Base-by-base conservation (phyloP, 1,284 basidiomycete species). In the Microbotryum lychnidis-dioicae region DNA sequence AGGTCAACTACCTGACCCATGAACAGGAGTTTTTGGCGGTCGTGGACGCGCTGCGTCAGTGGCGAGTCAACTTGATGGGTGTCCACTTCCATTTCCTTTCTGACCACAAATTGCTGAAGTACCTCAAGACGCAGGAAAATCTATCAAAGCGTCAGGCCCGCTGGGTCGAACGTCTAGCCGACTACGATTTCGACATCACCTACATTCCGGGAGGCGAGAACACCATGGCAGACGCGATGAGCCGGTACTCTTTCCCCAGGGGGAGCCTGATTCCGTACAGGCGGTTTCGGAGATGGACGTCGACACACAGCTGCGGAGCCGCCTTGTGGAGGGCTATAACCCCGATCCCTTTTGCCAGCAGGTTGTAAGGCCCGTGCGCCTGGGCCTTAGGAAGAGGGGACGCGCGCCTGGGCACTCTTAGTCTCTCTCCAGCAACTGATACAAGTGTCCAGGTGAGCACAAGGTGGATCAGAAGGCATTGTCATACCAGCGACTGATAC, bases 21-120 rank as follows among this genome's bases (percentile, higher is more conserved):
- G 50, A 65, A 51, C 56, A 65, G 57, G 59, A 68, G 50, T 25
- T 68, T 4, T 50, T 68, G 3, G 62, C 62, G 9, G 50, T 68
- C 7, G 58, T 65, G n/a, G 54, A 55, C 20, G 42, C 64, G 25
- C 56, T 60, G 31, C 50, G 56, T 29, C 51, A 58, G 42, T 67
- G 63, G 61, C 33, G 48, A 21, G 44, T 54, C 4, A 54, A 67
- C 23, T 31, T 67, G n/a, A 29, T 60, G 4, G 77, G 77, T 0
- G 49, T 61, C 0, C 69, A 58, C 0, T 74, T 80, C 48, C 51
- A 57, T 0, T 67, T 80, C 1, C 74, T 73, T 52, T 78, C 77
- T 0, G 76, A 80, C 61, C 79, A 81, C 60, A 51, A 68, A 0
- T 79, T 76, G 0, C 69, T 81, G 0, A 71, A 77, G 42, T 73